Base-by-base conservation (phyloP, 805 yeast species). In the Blastobotrys americana region DNA sequence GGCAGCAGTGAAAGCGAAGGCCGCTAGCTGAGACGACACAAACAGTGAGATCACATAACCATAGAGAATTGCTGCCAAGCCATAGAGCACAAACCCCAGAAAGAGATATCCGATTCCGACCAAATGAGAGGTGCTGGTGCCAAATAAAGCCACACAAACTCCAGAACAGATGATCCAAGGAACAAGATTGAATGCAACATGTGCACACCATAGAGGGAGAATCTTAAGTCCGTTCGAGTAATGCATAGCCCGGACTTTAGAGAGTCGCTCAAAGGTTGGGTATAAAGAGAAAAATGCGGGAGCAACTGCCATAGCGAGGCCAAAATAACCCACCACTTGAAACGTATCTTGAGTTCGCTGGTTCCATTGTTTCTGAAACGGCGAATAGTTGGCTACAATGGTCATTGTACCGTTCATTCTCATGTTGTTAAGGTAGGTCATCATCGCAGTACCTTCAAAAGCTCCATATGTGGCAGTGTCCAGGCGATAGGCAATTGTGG, bases 191-290 rank as follows among this genome's bases (percentile, higher is more conserved):
- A 57, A 60, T 16, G 57, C 6, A 8, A 55, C 45, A 39, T 63
- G 62, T 3, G 64, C 63, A 13, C 53, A 38, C 67, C 67, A 63
- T 20, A 63, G 42, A 3, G 67, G 65, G 13, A 58, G 42, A 2
- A 60, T 60, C 15, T 58, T 48, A 21, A 63, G 48, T 15, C 67
- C 67, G 46, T 63, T 63, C n/a, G 67, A 64, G 43, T 63, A 63
- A n/a, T 63, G 66, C 55, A 63, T 55, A 2, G 66, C 65, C 22
- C 67, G 51, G 13, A 63, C 66, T 34, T 52, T 55, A 33, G 57
- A 55, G 16, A 63, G 46, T 9, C 67, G 54, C 44, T 63, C 67
- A 52, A 47, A 60, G 3, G 67, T 64, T 1, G 67, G 67, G 42
- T 63, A 63, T 21, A 63, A 46, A 1, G 61, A 52, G 3, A 58